Base-by-base conservation (phyloP, 2,329 filamentous ascomycete genomes). In the Cercospora citrullina region DNA sequence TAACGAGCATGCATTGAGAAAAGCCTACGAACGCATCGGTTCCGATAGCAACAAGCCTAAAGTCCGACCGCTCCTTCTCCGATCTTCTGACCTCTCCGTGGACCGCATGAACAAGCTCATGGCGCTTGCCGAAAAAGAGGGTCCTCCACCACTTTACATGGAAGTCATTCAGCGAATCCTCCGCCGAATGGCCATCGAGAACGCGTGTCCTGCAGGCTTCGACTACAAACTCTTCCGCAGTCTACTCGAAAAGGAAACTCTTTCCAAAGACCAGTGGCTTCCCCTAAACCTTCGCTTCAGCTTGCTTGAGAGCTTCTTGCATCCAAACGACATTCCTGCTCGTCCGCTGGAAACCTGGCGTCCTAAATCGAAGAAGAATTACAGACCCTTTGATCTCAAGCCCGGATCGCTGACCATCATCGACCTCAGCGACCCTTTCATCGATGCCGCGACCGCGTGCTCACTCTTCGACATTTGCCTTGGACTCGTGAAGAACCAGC, bases 391-490 rank as follows among this genome's bases (percentile, higher is more conserved):
- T 70, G 36, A 74, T 5, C 21, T 72, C 4, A 63, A 81, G 60
- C 78, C 84, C 0, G 87, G 87, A 1, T 79, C 81, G 10, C 78
- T 91, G 0, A 91, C 87, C 0, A 90, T 92, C 60, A 80, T 93
- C 5, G 91, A 95, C 72, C 80, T 95, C 0, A 91, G 87, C 0
- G 92, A 90, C 75, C 89, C 90, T 0, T 92, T 90, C 71, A 81
- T 93, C 5, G 89, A 89, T 0, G 77, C 87, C 0, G 85, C 88
- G 26, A 87, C 86, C 42, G 90, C 90, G 0, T 94, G 91, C 73
- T 83, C 86, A 0, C 80, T 94, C 0, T 94, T 94, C 78, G 89
- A 90, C 63, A 89, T 93, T 48, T 90, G 87, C 21, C 81, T 94
- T 1, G 84, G 84, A 2, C 79, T 91, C 0, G 92, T 92, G 73